Evolutionary conservation across 768 basidiomycete species (phyloP).

Genomic region (Cystofilobasidium macerans): DNA sequence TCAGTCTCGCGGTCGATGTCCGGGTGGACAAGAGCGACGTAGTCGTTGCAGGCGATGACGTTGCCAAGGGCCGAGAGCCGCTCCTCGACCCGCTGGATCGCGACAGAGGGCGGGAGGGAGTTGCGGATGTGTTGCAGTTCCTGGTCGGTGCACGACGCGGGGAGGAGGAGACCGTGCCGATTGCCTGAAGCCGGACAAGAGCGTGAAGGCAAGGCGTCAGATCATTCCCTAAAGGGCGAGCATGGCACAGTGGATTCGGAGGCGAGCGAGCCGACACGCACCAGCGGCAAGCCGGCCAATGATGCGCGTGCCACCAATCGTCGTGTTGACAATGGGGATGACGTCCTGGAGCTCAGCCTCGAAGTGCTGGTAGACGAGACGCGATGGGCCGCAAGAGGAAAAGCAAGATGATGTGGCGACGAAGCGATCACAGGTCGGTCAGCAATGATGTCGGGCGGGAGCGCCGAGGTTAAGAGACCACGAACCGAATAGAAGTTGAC

Average conservation of each 20-base stretch:
- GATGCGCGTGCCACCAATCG: slow-evolving; percentile 87
- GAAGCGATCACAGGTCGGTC: background rate
- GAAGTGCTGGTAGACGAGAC: slow-evolving; percentile 54
- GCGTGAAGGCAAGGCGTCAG: background rate
- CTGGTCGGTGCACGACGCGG: slow-evolving; percentile 90
- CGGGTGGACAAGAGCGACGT: slow-evolving; percentile 96
- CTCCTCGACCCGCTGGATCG: slow-evolving; percentile 93
- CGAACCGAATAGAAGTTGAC: slow-evolving; percentile 57
- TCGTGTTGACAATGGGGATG: slow-evolving; percentile 90
- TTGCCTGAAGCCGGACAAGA: slow-evolving; percentile 51
- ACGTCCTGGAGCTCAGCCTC: slow-evolving; percentile 88
- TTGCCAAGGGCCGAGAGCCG: slow-evolving; percentile 94
- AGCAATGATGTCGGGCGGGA: background rate
- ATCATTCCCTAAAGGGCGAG: too few relatives aligned
- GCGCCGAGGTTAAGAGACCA: background rate
- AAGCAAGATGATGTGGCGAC: background rate
- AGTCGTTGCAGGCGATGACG: slow-evolving; percentile 96
- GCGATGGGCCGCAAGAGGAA: background rate
- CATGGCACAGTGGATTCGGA: background rate
- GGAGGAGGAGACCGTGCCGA: slow-evolving; percentile 91
- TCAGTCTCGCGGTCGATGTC: slow-evolving; percentile 97
- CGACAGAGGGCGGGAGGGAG: slow-evolving; percentile 80
- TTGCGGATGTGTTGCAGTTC: slow-evolving; percentile 97
- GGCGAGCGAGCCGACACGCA: slow-evolving; percentile 33
- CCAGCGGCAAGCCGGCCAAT: slow-evolving; percentile 87